Base-by-base conservation (phyloP, 2,329 filamentous ascomycete species). In the Colletotrichum phormii region DNA sequence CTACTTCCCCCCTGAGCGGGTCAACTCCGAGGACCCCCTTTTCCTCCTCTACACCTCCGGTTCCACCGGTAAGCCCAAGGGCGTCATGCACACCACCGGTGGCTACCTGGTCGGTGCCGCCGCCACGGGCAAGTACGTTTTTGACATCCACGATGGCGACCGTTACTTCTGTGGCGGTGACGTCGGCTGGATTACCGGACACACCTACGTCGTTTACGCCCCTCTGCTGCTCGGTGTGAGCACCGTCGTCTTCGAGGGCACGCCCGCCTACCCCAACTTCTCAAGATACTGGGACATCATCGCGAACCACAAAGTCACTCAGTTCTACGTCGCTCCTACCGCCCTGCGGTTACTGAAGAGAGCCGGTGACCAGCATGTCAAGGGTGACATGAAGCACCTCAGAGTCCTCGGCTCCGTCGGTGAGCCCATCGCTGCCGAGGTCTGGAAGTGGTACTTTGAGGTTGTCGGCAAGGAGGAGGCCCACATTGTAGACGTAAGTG, bases 361-460 rank as follows among this genome's bases (percentile, higher is more conserved):
- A 77, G 97, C 97, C 35, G 97, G 97, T 73, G 92, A 98, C 81
- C 90, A 98, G 81, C 94, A 97, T 81, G 95, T 98, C 79, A 94
- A 95, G 86, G 91, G 93, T 80, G 87, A 95, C 81, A 97, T 99
- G 94, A 93, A 94, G 85, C 90, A 94, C 78, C 89, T 99, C 75
- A 91, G 97, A 81, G 93, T 98, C 6, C 88, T 99, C 24, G 97
- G 96, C 72, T 98, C 96, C 22, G 97, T 99, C 71, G 97, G 97
- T 77, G 97, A 99, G 86, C 97, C 97, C 51, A 99, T 99, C 79
- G 96, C 97, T 22, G 94, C 96, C 26, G 97, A 99, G 84, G 94
- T 99, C 72, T 99, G 97, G 97, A 98, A 98, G 86, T 99, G 97
- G 97, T 99, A 98, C 86, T 96, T 95, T 82, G 95, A 98, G 84